Conservation (phyloP, 192 early-diverging fungal genomes). For the Coemansia aciculifera region DNA sequence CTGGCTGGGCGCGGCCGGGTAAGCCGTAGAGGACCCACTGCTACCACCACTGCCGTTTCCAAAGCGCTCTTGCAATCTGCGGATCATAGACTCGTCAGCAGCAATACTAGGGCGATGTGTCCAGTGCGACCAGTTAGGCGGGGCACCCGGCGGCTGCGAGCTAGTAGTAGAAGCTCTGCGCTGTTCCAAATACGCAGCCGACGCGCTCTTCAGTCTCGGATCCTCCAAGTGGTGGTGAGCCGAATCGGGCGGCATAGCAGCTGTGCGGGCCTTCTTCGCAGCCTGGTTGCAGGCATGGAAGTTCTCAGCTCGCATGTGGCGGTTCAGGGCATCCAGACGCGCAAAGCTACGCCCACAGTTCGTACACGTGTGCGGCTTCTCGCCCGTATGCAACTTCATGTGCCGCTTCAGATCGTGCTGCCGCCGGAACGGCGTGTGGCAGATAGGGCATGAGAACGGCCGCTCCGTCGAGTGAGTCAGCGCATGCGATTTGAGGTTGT, state of each 20-base stretch:
- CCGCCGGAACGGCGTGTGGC: constrained; percentile 78
- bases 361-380: constrained; percentile 70
- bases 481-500: constrained; percentile 76
- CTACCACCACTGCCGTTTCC: constrained; percentile 13
- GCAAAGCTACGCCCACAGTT: constrained; percentile 81
- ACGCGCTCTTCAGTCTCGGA: constrained; percentile 29
- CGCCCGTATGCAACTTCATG: constrained; percentile 76
- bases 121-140: constrained; percentile 45
- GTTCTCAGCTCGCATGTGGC: constrained; percentile 68
- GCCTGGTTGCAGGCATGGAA: constrained; percentile 59
- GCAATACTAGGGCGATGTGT: constrained; percentile 54
- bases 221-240: constrained; percentile 12
- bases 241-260: constrained; percentile 18
- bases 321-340: constrained; percentile 75
- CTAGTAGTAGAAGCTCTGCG: constrained; percentile 36
- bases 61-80: constrained; percentile 54
- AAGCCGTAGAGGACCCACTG: not conserved
- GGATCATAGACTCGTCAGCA: constrained; percentile 54
- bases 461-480: constrained; percentile 75
- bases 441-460: constrained; percentile 67
- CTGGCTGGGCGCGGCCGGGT: not conserved
- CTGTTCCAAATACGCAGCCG: constrained; percentile 35
- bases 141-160: constrained; percentile 15
- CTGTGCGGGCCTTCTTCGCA: constrained; percentile 53
- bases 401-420: constrained; percentile 92